phyloP scores from a whole-genome alignment of 345 rosid species.

The Conringia planisiliqua region DNA sequence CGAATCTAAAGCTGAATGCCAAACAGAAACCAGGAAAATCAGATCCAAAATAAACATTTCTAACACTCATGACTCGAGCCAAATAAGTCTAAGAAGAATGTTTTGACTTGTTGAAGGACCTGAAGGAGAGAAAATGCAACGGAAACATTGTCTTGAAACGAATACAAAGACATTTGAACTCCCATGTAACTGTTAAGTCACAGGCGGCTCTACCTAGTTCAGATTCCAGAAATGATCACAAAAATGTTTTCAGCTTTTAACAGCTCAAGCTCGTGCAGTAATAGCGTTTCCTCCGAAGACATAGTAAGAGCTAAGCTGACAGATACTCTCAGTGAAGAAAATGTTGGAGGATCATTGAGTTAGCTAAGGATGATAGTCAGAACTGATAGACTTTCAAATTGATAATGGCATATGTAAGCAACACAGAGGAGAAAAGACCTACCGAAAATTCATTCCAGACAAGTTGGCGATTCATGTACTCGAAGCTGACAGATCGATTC shows the following conservation, averaged over 20 bases:
- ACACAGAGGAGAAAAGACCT: constrained; percentile 31
- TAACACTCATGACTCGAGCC: not conserved
- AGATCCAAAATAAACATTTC: constrained; percentile 1
- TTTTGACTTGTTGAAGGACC: not conserved
- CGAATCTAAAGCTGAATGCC: constrained; percentile 12
- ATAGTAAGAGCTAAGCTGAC: not conserved
- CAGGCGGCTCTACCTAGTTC: not conserved
- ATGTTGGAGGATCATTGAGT: not conserved
- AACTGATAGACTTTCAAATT: not conserved
- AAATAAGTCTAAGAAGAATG: not conserved
- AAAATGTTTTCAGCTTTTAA: not conserved
- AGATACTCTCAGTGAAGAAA: not conserved
- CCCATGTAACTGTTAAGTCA: not conserved
- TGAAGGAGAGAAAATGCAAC: not conserved
- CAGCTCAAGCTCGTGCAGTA: not conserved
- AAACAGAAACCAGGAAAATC: not conserved
- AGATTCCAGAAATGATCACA: constrained; percentile 4
- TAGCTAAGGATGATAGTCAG: not conserved
- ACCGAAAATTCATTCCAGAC: constrained; percentile 99
- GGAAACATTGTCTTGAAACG: not conserved
- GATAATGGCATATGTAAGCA: not conserved
- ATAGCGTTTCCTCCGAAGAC: not conserved
- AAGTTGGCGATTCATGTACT: constrained; percentile 96
- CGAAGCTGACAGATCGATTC: constrained; percentile 97
- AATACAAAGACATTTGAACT: not conserved